Conservation (phyloP, 2,329 filamentous ascomycete species). For the Bisporella sp. region DNA sequence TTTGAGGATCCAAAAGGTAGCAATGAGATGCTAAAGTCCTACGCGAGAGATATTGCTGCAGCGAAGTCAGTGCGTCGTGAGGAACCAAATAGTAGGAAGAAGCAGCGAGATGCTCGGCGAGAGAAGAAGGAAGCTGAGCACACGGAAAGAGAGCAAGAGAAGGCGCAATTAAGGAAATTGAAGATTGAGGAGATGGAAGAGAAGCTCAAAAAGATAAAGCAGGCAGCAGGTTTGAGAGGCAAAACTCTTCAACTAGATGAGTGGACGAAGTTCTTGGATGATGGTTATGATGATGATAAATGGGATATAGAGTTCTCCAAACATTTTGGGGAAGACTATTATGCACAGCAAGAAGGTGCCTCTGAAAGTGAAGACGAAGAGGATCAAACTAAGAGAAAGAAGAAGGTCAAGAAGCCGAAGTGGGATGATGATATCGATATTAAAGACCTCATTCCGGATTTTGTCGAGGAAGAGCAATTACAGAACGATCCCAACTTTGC, state of each 20-base stretch:
- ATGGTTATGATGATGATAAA: constrained; percentile 78
- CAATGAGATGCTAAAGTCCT: constrained; percentile 82
- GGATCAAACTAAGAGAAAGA: constrained; percentile 42
- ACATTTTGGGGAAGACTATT: constrained; percentile 87
- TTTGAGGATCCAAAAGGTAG: constrained; percentile 88
- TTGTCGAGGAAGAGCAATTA: constrained; percentile 54
- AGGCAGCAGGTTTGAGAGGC: constrained; percentile 74
- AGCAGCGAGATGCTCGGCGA: constrained; percentile 69
- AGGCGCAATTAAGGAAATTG: constrained; percentile 74
- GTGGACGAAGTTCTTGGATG: constrained; percentile 78
- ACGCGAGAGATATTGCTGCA: constrained; percentile 78
- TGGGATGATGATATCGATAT: constrained; percentile 99
- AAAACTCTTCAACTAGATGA: constrained; percentile 66
- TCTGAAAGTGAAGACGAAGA: constrained; percentile 55
- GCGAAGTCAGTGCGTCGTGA: constrained; percentile 82
- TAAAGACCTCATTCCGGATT: constrained; percentile 82
- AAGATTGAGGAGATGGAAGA: constrained; percentile 87
- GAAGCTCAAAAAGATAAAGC: constrained; percentile 81
- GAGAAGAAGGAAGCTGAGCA: constrained; percentile 75
- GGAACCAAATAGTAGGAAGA: constrained; percentile 69
- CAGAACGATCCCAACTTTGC: constrained; percentile 43
- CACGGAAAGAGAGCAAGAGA: constrained; percentile 68
- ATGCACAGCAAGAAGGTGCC: constrained; percentile 60
- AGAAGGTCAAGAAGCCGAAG: constrained; percentile 69
- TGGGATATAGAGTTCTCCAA: constrained; percentile 91